These are phyloP conservation scores for Diaporthe eres DNA, from an alignment of 2,329 filamentous ascomycete genomes.

Conservation along the genomic window DNA sequence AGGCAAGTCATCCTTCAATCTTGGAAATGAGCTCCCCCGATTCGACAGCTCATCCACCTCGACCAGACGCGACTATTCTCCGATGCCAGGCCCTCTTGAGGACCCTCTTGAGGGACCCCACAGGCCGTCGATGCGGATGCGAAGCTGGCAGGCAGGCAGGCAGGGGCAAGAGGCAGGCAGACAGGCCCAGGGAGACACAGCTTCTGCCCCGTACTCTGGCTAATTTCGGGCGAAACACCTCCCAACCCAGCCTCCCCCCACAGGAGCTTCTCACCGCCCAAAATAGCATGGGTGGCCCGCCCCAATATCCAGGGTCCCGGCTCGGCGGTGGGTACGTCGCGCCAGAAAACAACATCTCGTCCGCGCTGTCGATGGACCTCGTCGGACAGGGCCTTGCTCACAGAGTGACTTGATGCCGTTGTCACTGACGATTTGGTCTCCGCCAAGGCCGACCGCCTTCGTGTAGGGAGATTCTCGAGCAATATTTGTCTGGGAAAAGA, in stretches of 20 bases:
- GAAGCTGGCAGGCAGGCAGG: neutral
- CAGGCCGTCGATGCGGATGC: neutral
- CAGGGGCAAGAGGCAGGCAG: neutral
- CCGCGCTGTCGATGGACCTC: conserved; percentile 21
- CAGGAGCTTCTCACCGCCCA: conserved; percentile 31
- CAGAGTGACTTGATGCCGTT: conserved; percentile 7
- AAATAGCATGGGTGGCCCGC: conserved; percentile 27
- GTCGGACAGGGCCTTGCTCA: neutral
- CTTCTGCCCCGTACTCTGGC: neutral
- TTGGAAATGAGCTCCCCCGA: conserved; percentile 29
- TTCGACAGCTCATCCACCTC: conserved; percentile 9
- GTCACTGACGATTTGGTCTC: neutral
- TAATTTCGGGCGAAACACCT: conserved; percentile 32
- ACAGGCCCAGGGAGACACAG: neutral
- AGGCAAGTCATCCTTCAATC: conserved; percentile 34
- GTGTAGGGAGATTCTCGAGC: neutral
- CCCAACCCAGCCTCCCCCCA: conserved; percentile 27
- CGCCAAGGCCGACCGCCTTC: neutral
- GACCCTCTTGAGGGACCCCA: neutral
- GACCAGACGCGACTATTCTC: conserved; percentile 14
- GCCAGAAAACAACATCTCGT: conserved; percentile 30
- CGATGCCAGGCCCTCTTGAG: conserved; percentile 10
- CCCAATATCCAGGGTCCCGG: conserved; percentile 27
- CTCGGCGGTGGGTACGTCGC: conserved; percentile 26
- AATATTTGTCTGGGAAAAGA: neutral